Evolutionary conservation across 2,329 filamentous ascomycete species (phyloP).

Genomic region (Fusarium brevicatenulatum): DNA sequence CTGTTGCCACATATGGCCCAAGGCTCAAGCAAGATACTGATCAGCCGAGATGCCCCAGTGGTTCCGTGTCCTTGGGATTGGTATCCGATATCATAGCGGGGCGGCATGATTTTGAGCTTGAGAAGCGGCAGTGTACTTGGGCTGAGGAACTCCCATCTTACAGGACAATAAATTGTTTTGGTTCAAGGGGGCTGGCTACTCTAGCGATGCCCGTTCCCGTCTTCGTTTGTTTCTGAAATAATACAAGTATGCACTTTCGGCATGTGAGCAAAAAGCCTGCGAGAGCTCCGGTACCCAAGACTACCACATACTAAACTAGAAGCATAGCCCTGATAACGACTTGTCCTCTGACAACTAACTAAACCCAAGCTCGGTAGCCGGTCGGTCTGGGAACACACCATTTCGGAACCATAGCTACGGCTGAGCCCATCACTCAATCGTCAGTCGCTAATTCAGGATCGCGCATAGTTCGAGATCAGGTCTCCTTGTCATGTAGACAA

Average conservation of each 20-base stretch:
- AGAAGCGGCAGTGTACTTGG: constrained; percentile 25
- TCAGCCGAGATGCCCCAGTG: constrained; percentile 22
- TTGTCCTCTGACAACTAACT: background rate
- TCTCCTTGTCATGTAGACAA: background rate
- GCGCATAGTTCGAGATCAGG: background rate
- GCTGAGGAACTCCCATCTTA: constrained; percentile 22
- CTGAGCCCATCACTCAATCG: background rate
- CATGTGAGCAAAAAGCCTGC: background rate
- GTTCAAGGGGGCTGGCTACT: constrained; percentile 1
- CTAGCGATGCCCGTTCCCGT: constrained; percentile 5
- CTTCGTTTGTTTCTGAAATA: background rate
- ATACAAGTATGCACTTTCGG: background rate
- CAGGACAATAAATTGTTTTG: background rate
- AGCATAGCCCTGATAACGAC: background rate
- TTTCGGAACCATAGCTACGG: constrained; percentile 6
- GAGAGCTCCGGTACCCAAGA: background rate
- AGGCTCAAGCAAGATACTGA: constrained; percentile 8
- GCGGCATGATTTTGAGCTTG: constrained; percentile 15
- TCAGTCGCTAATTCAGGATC: constrained; percentile 19
- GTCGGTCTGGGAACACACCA: constrained; percentile 15
- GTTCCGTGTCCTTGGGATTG: constrained; percentile 36
- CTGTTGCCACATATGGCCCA: constrained; percentile 1
- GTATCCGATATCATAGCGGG: constrained; percentile 21
- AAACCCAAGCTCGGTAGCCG: constrained; percentile 4
- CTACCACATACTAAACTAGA: background rate